Evolutionary conservation across 768 basidiomycete species (phyloP).

Genomic region (Mycena kentingensis): DNA sequence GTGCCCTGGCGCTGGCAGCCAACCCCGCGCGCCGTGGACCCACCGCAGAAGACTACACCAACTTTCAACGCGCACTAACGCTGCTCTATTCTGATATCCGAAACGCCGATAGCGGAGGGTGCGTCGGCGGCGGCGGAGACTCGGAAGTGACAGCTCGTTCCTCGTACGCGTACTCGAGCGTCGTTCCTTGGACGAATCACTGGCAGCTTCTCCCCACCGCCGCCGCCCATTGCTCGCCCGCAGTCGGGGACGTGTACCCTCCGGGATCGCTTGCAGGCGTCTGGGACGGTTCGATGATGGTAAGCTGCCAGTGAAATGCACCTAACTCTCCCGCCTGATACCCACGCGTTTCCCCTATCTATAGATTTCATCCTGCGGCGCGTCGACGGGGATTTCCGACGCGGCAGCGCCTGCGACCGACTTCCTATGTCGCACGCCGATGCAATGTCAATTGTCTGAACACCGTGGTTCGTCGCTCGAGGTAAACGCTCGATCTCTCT

Average conservation of each 20-base stretch:
- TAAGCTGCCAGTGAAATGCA: conserved; percentile 29
- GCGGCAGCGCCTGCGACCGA: conserved; percentile 15
- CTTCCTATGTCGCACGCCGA: conserved; percentile 48
- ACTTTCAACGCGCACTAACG: conserved; percentile 44
- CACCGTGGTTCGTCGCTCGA: conserved; percentile 1
- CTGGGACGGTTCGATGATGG: conserved; percentile 67
- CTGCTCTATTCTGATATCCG: conserved; percentile 51
- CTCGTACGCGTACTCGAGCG: too few species aligned
- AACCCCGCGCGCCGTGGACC: conserved; percentile 53
- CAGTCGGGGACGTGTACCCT: conserved; percentile 30
- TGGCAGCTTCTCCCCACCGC: too few species aligned
- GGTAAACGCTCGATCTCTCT: too few species aligned
- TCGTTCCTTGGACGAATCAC: too few species aligned
- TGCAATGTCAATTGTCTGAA: conserved; percentile 52
- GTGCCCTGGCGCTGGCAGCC: conserved; percentile 45
- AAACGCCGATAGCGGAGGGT: neutral
- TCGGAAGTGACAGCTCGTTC: too few species aligned
- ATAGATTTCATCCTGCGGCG: conserved; percentile 16
- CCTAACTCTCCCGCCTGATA: conserved; percentile 3
- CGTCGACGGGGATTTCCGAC: conserved; percentile 13
- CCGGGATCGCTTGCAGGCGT: conserved; percentile 53
- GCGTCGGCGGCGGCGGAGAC: conserved; percentile 1
- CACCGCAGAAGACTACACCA: conserved; percentile 53
- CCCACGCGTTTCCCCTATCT: conserved; percentile 1
- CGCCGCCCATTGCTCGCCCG: too few species aligned